Evolutionary conservation across 1,284 basidiomycete genomes (phyloP), one percentile per base, ranked within the genome.

Genomic region (Sanguinoderma infundibulare): DNA sequence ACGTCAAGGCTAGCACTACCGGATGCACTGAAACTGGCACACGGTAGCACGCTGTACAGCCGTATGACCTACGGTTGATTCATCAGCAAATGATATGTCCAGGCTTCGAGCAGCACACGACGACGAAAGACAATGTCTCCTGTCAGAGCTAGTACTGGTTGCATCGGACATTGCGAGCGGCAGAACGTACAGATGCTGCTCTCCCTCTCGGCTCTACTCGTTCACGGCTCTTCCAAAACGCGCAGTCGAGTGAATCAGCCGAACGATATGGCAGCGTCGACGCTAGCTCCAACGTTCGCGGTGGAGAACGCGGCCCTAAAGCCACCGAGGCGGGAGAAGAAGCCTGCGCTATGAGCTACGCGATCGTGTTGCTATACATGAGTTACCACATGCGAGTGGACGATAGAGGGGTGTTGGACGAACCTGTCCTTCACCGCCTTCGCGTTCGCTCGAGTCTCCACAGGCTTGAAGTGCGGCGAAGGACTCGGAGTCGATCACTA

Each of bases 401-500:
- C 4, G 3, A 12, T 3, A 52, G 36, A 6, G 53, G 28, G n/a
- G n/a, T 14, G 52, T 26, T 32, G 20, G 8, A 75, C 83, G 49
- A n/a, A n/a, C 94, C 92, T 90, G 72, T 98, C 95, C 73, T 88
- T 89, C 10, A 94, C 90, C 22, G 87, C 88, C 77, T 95, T 95
- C 20, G 98, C 98, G 73, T 98, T 99, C 42, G 99, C 97, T 59
- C 97, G 88, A 49, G 98, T 99, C 77, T 99, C 97, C 0, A 97
- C 99, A 17, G 98, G 98, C 74, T 98, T 94, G 0, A 99, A 97
- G 1, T 97, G 97, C 2, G 99, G 82, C 2, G 98, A 96, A 66
- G 98, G 98, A n/a, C n/a, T n/a, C n/a, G 3, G 94, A 94, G 76
- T 99, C 98, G 85, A 98, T 91, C 69, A 99, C 89, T 60, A 98